These are phyloP conservation scores for Gossypium stocksii DNA, from an alignment of 345 rosid genomes.

Conservation along the genomic window DNA sequence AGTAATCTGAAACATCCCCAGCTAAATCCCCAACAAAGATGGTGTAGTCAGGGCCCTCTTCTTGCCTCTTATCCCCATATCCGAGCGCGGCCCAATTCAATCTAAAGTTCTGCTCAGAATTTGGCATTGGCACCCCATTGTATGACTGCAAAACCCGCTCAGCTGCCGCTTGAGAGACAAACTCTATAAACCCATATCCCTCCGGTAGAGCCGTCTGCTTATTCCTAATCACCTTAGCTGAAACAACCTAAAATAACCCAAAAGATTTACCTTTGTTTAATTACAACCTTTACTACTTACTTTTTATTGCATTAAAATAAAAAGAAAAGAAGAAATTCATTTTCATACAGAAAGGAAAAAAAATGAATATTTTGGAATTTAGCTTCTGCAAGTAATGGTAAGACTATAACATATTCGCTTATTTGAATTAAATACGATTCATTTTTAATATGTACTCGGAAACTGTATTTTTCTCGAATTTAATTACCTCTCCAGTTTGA, in stretches of 20 bases:
- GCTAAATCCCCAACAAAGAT: constrained; percentile 93
- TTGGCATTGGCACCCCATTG: constrained; percentile 79
- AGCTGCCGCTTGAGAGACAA: constrained; percentile 55
- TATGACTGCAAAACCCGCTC: constrained; percentile 71
- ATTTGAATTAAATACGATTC: not conserved
- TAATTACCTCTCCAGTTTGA: constrained; percentile 55
- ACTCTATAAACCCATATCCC: constrained; percentile 93
- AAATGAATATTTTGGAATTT: not conserved
- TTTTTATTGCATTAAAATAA: not conserved
- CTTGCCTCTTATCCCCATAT: constrained; percentile 81
- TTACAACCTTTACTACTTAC: not conserved
- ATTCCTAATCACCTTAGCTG: constrained; percentile 83
- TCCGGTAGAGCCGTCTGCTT: constrained; percentile 66
- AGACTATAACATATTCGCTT: not conserved
- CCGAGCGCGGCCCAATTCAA: constrained; percentile 89
- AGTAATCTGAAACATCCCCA: constrained; percentile 80
- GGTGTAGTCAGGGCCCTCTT: constrained; percentile 77
- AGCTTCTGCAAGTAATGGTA: not conserved
- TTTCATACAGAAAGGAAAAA: not conserved
- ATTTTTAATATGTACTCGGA: too few relatives aligned
- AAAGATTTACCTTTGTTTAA: not conserved
- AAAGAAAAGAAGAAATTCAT: not conserved
- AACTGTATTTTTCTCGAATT: not conserved
- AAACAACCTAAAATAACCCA: constrained; percentile 34
- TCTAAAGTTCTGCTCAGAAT: constrained; percentile 64